These are phyloP conservation scores for Inosperma sp. DNA, from an alignment of 768 basidiomycete species.

Conservation along the genomic window DNA sequence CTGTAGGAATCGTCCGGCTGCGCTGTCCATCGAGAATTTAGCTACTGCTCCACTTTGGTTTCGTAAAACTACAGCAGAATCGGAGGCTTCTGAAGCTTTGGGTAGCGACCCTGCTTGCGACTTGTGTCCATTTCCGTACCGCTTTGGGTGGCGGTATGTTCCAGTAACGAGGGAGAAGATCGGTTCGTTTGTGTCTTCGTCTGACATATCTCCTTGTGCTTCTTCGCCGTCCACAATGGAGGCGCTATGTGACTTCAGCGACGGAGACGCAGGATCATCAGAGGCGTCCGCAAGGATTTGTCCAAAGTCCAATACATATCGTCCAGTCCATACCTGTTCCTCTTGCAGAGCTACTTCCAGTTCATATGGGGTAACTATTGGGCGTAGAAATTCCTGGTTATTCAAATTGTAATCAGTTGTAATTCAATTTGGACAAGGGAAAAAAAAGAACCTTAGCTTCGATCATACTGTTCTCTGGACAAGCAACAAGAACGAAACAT, in stretches of 20 bases:
- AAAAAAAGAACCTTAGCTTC: slow-evolving; percentile 50
- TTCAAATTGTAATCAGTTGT: too few species aligned
- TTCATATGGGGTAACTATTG: slow-evolving; percentile 94
- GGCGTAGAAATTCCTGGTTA: slow-evolving; percentile 78
- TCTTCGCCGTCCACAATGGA: slow-evolving; percentile 19
- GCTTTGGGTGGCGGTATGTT: slow-evolving; percentile 73
- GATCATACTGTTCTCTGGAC: slow-evolving; percentile 84
- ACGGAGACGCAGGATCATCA: not conserved
- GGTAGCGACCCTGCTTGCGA: not conserved
- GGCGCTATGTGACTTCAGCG: too few species aligned
- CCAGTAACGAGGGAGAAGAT: slow-evolving; percentile 86
- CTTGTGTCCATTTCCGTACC: slow-evolving; percentile 38
- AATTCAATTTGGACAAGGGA: too few species aligned
- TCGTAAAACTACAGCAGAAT: slow-evolving; percentile 50
- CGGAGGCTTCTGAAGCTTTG: not conserved
- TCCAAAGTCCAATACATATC: slow-evolving; percentile 76
- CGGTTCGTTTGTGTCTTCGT: slow-evolving; percentile 63
- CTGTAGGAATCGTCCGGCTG: slow-evolving; percentile 50
- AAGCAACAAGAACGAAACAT: slow-evolving; percentile 92
- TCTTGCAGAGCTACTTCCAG: slow-evolving; percentile 72
- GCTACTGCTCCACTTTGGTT: slow-evolving; percentile 61
- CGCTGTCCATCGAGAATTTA: slow-evolving; percentile 49
- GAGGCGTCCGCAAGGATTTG: slow-evolving; percentile 38
- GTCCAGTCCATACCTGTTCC: slow-evolving; percentile 67
- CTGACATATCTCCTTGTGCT: slow-evolving; percentile 29